Percentiles rank a stretch among this genome's conserved stretches.
Evolutionary conservation across 108 stramenopile species (phyloP).

Genomic region (Fragilaria crotonensis): DNA sequence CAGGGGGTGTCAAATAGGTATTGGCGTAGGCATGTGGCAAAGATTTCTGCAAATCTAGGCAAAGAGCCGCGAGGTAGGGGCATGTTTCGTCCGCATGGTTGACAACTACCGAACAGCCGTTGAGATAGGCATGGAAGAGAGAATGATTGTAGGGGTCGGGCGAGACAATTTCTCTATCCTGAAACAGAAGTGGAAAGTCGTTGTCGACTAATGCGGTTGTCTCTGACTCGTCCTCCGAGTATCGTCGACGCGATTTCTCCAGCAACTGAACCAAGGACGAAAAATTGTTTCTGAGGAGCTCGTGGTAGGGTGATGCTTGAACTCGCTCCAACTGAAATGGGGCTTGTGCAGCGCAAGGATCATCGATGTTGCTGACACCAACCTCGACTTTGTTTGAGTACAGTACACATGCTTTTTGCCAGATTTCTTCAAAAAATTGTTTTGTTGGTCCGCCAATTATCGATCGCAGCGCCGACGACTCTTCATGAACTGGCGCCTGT

Average conservation of each 20-base stretch:
- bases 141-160: conserved; percentile 42
- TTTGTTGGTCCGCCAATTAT: neutral
- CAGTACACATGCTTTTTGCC: neutral
- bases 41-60: conserved; percentile 57
- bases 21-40: conserved; percentile 76
- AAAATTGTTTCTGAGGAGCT: neutral
- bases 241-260: neutral
- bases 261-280: neutral
- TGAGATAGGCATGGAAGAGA: conserved; percentile 62
- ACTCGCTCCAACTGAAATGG: neutral
- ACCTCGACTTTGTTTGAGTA: neutral
- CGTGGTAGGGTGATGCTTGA: neutral
- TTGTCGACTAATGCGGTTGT: neutral
- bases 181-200: conserved; percentile 37
- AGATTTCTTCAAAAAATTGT: neutral
- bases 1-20: conserved; percentile 73
- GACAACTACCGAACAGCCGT: conserved; percentile 65
- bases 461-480: neutral
- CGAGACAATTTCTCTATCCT: conserved; percentile 26
- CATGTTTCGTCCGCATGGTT: conserved; percentile 71
- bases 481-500: no score
- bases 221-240: neutral
- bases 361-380: no score
- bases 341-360: no score
- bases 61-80: conserved; percentile 43